Conservation (phyloP, 257 asterid species). For the Mentha longifolia region DNA sequence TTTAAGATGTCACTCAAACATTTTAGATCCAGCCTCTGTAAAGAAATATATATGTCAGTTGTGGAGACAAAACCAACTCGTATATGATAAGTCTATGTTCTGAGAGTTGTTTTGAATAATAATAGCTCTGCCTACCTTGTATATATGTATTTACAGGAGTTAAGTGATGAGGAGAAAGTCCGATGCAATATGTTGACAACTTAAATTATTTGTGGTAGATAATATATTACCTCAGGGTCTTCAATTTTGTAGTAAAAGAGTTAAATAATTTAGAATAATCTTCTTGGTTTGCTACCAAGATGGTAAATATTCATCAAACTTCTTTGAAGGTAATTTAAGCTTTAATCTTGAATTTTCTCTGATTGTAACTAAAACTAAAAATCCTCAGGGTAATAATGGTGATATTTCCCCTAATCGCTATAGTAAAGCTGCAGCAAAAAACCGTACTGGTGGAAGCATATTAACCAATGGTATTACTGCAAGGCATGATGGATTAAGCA, state of each 20-base stretch:
- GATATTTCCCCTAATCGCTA: conserved; percentile 74
- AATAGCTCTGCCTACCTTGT: conserved; percentile 20
- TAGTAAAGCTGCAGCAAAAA: conserved; percentile 53
- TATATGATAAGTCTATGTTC: conserved; percentile 6
- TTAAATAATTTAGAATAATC: background rate
- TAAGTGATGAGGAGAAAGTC: conserved; percentile 15
- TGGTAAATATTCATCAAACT: background rate
- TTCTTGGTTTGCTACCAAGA: conserved; percentile 19
- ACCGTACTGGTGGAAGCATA: conserved; percentile 61
- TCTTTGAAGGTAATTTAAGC: conserved; percentile 21
- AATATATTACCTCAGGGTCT: conserved; percentile 13
- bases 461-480: conserved; percentile 51
- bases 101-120: conserved; percentile 28
- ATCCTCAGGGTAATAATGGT: conserved; percentile 61
- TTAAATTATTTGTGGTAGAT: conserved; percentile 18
- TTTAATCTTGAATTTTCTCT: conserved; percentile 21
- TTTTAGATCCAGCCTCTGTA: conserved; percentile 20
- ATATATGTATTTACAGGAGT: conserved; percentile 16
- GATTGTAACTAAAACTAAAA: conserved; percentile 40
- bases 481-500: conserved; percentile 65
- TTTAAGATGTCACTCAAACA: background rate
- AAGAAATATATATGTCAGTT: background rate
- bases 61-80: conserved; percentile 4
- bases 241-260: background rate
- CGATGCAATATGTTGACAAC: conserved; percentile 3